Evolutionary conservation across 1,139 yeast genomes (phyloP), one percentile per base, ranked within the genome.

Genomic region (Lodderomyces jiufengensis): DNA sequence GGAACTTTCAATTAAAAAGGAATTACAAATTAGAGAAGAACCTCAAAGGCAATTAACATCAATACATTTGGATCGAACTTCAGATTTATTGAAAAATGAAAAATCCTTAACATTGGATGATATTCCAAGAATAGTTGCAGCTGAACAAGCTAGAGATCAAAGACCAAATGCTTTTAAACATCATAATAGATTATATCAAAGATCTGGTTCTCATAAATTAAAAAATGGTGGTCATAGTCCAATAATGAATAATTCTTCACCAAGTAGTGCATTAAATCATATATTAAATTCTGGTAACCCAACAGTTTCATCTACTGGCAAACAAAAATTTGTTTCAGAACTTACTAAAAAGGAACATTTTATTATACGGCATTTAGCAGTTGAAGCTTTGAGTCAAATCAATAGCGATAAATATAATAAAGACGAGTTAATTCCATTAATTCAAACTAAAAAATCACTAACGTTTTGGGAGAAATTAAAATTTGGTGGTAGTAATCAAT

Each of bases 111-210:
- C 97, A 0, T 72, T 92, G 51, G 98, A 92, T 59, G 99, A 92
- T 61, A 92, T 92, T 48, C 96, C 97, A 5, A 73, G 97, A 47
- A 90, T 92, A 52, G 97, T 92, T 9, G 95, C 97, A 3, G 95
- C 96, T 5, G 97, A 92, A 52, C 97, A 90, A 58, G 96, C 97
- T 0, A 72, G 97, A 45, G 96, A 87, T 46, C 83, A 86, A 52
- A 74, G 95, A 40, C 95, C 95, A 5, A 84, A 84, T 56, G 92
- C 95, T 0, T 85, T 80, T 61, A 76, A 80, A 45, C 90, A 80
- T 54, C 88, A 81, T 47, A 69, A 70, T 44, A 58, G 69, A 13
- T 57, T 69, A 36, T 70, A 69, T 43, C 73, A 53, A 52, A 62
- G 60, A 48, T 64, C 31, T 9, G 29, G 38, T 10, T 31, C 41